Evolutionary conservation across 2,329 filamentous ascomycete genomes (phyloP).

Genomic region (Fonsecaea monophora): DNA sequence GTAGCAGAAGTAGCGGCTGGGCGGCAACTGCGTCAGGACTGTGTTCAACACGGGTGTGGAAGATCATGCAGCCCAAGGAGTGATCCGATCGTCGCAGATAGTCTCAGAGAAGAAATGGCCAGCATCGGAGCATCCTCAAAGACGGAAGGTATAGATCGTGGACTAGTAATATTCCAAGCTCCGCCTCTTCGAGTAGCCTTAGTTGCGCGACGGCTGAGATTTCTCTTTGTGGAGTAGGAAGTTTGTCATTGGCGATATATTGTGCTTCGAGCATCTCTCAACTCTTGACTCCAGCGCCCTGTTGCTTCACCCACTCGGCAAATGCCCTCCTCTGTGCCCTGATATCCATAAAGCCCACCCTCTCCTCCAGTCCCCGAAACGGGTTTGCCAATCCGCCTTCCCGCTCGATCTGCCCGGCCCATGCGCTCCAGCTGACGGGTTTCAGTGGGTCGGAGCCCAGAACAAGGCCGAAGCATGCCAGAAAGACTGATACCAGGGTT

Average conservation of each 20-base stretch:
- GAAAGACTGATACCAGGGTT: conserved; percentile 76
- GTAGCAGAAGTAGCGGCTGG: not conserved
- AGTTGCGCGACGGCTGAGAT: not conserved
- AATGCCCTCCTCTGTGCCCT: conserved; percentile 78
- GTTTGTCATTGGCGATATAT: not conserved
- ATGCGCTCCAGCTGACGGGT: conserved; percentile 86
- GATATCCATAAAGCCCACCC: conserved; percentile 87
- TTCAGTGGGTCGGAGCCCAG: conserved; percentile 76
- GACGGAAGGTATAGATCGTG: not conserved
- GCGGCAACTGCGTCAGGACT: not conserved
- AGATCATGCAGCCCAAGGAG: not conserved
- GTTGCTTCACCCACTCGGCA: conserved; percentile 69
- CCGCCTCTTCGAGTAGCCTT: not conserved
- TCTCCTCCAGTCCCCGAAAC: conserved; percentile 77
- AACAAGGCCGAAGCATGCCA: conserved; percentile 85
- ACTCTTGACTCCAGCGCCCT: conserved; percentile 44
- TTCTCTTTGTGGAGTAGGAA: not conserved
- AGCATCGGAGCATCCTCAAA: not conserved
- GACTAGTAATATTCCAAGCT: not conserved
- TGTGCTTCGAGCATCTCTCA: conserved; percentile 16
- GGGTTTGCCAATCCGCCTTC: conserved; percentile 77
- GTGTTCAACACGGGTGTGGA: not conserved
- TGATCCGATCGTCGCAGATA: not conserved
- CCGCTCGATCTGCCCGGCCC: conserved; percentile 73
- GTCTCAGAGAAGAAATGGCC: not conserved